Evolutionary conservation across 1,139 yeast species (phyloP), one percentile per base, ranked within the genome.

Genomic region (Yamadazyma atlantica): DNA sequence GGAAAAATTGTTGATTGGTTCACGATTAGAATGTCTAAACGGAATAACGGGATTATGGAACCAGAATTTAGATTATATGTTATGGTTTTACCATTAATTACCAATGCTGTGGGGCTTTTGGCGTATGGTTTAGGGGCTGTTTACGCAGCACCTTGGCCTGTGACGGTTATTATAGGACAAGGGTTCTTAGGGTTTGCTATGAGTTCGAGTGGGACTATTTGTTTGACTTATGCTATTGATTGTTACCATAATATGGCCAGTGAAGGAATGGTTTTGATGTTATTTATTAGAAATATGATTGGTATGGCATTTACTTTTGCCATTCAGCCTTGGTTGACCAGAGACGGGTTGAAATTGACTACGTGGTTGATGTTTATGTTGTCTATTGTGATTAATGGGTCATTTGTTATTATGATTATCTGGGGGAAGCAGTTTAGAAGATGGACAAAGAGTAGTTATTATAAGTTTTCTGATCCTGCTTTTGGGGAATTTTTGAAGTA

Each of bases 201-300:
- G 72, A 69, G 75, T 36, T 64, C 81, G 18, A 69, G 78, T 15
- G 84, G 84, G 29, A 78, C 80, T 3, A 62, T 80, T 37, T 63
- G 73, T 38, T 65, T 80, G 51, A 71, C 82, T 1, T 80, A 80
- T 48, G 71, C 78, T 3, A 68, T 79, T 36, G 86, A 80, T 45
- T 68, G 77, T 42, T 80, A 80, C 49, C 80, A 78, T 23, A 70
- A 70, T 24, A 64, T 81, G 59, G 79, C 76, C 13, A 66, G 77
- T 37, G 80, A 76, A 44, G 75, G 75, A 8, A 65, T 80, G 57
- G 82, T 75, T 9, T 65, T 72, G 36, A 66, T 73, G 60, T 55
- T 72, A 33, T 69, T 73, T 39, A 40, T 70, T n/a, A 62, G 78
- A 54, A 73, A 73, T 50, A 50, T 67, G 59, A 69, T 73, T 44